Base-by-base conservation (phyloP, 2,329 filamentous ascomycete genomes). In the Dactylellina leptospora region DNA sequence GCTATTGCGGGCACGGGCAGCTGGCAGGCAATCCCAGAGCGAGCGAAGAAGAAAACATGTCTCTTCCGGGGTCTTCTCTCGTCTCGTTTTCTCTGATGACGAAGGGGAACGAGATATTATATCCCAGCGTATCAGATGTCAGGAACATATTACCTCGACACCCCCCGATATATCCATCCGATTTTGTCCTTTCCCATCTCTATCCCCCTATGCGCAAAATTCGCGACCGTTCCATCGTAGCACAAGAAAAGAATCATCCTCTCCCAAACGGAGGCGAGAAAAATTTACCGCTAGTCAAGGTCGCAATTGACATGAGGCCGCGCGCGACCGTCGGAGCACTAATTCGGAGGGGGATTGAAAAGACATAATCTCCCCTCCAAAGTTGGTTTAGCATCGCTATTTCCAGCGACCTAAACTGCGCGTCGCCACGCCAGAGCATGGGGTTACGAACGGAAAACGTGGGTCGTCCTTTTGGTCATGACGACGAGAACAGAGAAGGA, bases 1-100 rank as follows among this genome's bases (percentile, higher is more conserved):
- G n/a, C n/a, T n/a, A n/a, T n/a, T n/a, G n/a, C n/a, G n/a, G 48
- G 64, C 56, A 56, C 64, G 50, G 64, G 64, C 64, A 62, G 30
- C 55, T 60, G 55, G 63, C n/a, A n/a, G n/a, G n/a, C 63, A 59
- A 61, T 42, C 63, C 63, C 55, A 47, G 63, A 40, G 47, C n/a
- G 30, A 9, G 2, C 23, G 22, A 55, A n/a, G 33, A 38, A 55
- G 28, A 33, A 61, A n/a, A 42, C 4, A n/a, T n/a, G n/a, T n/a
- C n/a, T n/a, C n/a, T n/a, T n/a, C n/a, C n/a, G n/a, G n/a, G n/a
- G n/a, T n/a, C n/a, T 40, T 40, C 36, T 40, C 8, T 40, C 36
- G 18, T 16, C 8, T 40, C 5, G 36, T 11, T 40, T 40, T 16
- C 4, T 40, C 13, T 40, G 11, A 40, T 40, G 36, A 40, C 36